A percentile compares a stretch with the other conserved stretches of the same genome.
These are phyloP conservation scores for Cercophora samala DNA, from an alignment of 495 filamentous ascomycete genomes.

Conservation along the genomic window DNA sequence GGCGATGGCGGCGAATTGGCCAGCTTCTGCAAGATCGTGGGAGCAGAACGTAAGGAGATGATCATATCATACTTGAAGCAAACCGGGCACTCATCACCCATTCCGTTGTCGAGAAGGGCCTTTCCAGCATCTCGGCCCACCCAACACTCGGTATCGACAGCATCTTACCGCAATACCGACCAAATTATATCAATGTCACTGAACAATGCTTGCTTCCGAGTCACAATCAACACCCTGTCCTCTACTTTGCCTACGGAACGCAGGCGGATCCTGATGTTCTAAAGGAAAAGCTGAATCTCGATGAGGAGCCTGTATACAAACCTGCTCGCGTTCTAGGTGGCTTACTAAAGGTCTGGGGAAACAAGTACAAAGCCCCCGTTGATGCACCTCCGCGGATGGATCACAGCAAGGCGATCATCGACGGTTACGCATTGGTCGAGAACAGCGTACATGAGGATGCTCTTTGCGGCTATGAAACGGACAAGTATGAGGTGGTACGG, in stretches of 20 bases:
- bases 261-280: slow-evolving; percentile 32
- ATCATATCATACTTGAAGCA: slow-evolving; percentile 2
- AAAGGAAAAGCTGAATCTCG: slow-evolving; percentile 19
- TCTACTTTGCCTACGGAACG: slow-evolving; percentile 45
- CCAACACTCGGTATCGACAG: slow-evolving; percentile 43
- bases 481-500: slow-evolving; percentile 43
- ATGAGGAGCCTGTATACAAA: slow-evolving; percentile 11
- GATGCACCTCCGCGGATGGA: slow-evolving; percentile 25
- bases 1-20: slow-evolving; percentile 13
- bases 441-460: slow-evolving; percentile 38
- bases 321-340: slow-evolving; percentile 31
- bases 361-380: slow-evolving; percentile 43
- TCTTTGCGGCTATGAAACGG: slow-evolving; percentile 39
- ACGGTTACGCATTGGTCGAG: slow-evolving; percentile 40
- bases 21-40: slow-evolving; percentile 16
- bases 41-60: neutral
- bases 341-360: slow-evolving; percentile 34
- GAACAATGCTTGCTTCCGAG: slow-evolving; percentile 2
- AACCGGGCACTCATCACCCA: slow-evolving; percentile 23
- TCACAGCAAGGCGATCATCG: slow-evolving; percentile 14
- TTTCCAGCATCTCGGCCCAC: slow-evolving; percentile 30
- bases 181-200: neutral
- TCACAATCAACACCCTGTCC: slow-evolving; percentile 43
- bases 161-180: slow-evolving; percentile 39
- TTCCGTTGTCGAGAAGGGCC: slow-evolving; percentile 35